These are phyloP conservation scores for Boletellus emodensis DNA, from an alignment of 768 basidiomycete species.

Conservation along the genomic window DNA sequence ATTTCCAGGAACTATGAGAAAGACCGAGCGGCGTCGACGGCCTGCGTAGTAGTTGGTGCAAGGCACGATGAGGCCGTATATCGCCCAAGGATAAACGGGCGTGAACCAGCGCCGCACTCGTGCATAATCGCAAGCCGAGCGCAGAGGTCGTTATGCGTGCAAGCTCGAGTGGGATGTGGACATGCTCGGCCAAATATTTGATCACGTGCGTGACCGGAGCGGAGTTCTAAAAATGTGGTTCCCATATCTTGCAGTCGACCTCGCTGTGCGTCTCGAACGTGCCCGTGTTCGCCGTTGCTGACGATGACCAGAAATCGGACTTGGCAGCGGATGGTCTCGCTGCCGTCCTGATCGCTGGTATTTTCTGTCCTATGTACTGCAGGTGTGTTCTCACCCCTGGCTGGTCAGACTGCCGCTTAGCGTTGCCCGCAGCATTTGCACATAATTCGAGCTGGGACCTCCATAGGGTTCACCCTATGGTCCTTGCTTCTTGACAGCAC, in stretches of 20 bases:
- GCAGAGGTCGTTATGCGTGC: slow-evolving; percentile 11
- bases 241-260: background rate
- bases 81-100: background rate
- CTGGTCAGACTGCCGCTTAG: background rate
- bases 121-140: slow-evolving; percentile 6
- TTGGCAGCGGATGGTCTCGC: slow-evolving; percentile 60
- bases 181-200: no score
- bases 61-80: slow-evolving; percentile 1
- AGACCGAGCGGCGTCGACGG: background rate
- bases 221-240: background rate
- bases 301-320: slow-evolving; percentile 57
- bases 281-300: background rate
- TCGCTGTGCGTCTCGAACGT: slow-evolving; percentile 12
- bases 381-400: slow-evolving; percentile 40
- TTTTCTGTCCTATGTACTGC: slow-evolving; percentile 79
- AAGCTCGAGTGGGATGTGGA: slow-evolving; percentile 10
- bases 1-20: background rate
- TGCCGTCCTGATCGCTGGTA: slow-evolving; percentile 68
- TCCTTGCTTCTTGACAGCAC: slow-evolving; percentile 87
- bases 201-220: slow-evolving; percentile 1
- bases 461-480: slow-evolving; percentile 89
- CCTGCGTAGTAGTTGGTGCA: slow-evolving; percentile 10
- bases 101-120: background rate
- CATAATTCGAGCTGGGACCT: slow-evolving; percentile 73
- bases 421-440: slow-evolving; percentile 57